Conservation (phyloP, 1,284 basidiomycete species). For the Chalciporus sp. region DNA sequence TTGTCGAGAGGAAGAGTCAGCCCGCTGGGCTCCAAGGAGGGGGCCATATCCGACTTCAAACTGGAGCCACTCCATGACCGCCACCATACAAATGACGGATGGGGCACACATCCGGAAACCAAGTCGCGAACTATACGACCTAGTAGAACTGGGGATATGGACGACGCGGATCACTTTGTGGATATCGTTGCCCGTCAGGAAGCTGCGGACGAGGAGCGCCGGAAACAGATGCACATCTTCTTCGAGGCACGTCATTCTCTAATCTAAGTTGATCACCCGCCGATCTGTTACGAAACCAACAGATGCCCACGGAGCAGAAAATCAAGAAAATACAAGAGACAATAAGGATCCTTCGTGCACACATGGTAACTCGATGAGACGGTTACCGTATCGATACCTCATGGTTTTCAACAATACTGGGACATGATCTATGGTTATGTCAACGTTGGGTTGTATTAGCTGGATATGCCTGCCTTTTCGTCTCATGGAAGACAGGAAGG, state of each 20-base stretch:
- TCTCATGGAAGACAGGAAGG: background rate
- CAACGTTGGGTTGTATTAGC: background rate
- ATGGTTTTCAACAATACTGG: background rate
- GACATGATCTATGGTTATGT: background rate
- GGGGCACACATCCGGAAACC: background rate
- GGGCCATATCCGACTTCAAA: background rate
- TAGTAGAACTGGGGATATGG: background rate
- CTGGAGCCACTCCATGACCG: background rate
- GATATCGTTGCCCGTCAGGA: constrained; percentile 49
- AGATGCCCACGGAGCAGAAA: constrained; percentile 60
- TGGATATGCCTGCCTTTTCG: background rate
- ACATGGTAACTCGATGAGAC: background rate
- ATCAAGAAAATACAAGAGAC: constrained; percentile 39
- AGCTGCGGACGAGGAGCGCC: constrained; percentile 42
- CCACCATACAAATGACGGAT: constrained; percentile 5
- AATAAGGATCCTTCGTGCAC: constrained; percentile 28
- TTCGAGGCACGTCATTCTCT: constrained; percentile 44
- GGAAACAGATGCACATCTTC: constrained; percentile 50
- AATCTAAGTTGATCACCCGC: background rate
- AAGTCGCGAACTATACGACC: constrained; percentile 3
- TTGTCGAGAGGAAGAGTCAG: constrained; percentile 17
- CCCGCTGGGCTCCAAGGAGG: constrained; percentile 23
- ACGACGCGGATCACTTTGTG: constrained; percentile 41
- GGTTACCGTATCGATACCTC: background rate
- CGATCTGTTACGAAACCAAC: constrained; percentile 4